These are phyloP conservation scores for Lentinula sp. DNA, from an alignment of 768 basidiomycete genomes.

Conservation along the genomic window DNA sequence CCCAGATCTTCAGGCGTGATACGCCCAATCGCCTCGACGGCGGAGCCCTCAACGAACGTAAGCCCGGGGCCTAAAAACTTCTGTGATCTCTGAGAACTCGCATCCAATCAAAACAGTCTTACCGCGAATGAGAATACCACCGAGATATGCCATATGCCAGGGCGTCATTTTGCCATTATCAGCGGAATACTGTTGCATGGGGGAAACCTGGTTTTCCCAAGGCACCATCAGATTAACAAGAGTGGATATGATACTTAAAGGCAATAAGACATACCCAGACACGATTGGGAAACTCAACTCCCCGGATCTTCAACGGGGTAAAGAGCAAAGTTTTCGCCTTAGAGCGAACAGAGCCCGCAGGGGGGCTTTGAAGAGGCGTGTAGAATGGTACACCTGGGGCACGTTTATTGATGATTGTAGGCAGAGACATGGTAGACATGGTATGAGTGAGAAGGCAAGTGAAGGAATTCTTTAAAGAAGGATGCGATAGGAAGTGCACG, in stretches of 20 bases:
- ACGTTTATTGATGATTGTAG: neutral
- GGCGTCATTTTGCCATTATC: constrained; percentile 44
- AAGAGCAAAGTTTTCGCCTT: constrained; percentile 34
- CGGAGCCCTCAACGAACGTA: constrained; percentile 61
- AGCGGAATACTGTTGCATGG: constrained; percentile 57
- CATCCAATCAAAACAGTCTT: constrained; percentile 5
- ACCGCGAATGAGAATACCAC: constrained; percentile 24
- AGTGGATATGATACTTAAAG: neutral
- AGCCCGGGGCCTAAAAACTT: constrained; percentile 48
- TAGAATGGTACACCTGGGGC: constrained; percentile 34
- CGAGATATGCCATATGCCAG: constrained; percentile 61
- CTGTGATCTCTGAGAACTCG: constrained; percentile 34
- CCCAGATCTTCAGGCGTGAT: constrained; percentile 63
- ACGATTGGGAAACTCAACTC: constrained; percentile 48
- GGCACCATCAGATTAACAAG: neutral
- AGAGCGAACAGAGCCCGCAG: constrained; percentile 29
- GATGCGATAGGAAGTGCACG: no score
- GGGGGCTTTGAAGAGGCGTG: constrained; percentile 33
- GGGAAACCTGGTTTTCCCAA: constrained; percentile 32
- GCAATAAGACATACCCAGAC: constrained; percentile 35
- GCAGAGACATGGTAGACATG: neutral
- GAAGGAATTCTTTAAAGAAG: no score
- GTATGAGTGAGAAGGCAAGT: neutral
- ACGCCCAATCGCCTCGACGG: constrained; percentile 49
- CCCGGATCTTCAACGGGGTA: constrained; percentile 49